These are phyloP conservation scores for Imleria badia DNA, from an alignment of 768 basidiomycete species.

Conservation along the genomic window DNA sequence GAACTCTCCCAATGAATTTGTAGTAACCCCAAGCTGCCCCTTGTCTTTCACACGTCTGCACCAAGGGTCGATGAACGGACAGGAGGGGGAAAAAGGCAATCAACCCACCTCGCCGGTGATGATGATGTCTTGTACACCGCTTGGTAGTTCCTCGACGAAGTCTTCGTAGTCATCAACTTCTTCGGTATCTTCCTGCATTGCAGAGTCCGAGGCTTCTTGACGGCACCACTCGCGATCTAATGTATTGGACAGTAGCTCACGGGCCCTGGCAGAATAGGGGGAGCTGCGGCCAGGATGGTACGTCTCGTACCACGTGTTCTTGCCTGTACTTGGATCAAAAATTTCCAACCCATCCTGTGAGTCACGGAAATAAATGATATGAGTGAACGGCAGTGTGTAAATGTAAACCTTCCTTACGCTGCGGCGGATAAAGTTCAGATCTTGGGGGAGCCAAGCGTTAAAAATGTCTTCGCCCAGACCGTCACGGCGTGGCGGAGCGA, in stretches of 20 bases:
- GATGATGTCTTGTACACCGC: slow-evolving; percentile 51
- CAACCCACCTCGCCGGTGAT: slow-evolving; percentile 48
- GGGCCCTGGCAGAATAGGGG: slow-evolving; percentile 38
- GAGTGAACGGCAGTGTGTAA: neutral
- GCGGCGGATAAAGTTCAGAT: slow-evolving; percentile 31
- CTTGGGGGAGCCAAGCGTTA: slow-evolving; percentile 49
- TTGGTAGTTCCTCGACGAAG: slow-evolving; percentile 36
- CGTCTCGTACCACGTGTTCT: slow-evolving; percentile 45
- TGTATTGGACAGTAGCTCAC: slow-evolving; percentile 25
- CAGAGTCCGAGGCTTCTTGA: slow-evolving; percentile 21
- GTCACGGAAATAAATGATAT: slow-evolving; percentile 12
- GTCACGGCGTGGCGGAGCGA: slow-evolving; percentile 33
- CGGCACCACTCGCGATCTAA: slow-evolving; percentile 23
- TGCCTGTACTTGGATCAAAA: slow-evolving; percentile 40
- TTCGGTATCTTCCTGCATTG: slow-evolving; percentile 27
- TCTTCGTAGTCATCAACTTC: slow-evolving; percentile 39
- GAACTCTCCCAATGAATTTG: slow-evolving; percentile 46
- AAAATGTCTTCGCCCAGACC: slow-evolving; percentile 44
- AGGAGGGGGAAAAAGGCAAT: no score
- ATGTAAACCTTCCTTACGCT: slow-evolving; percentile 31
- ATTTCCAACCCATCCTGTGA: slow-evolving; percentile 43
- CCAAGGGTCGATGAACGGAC: neutral
- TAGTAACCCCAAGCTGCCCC: slow-evolving; percentile 52
- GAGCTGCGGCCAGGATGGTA: slow-evolving; percentile 38
- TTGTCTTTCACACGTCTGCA: slow-evolving; percentile 42